phyloP scores from a whole-genome alignment of 352 stramenopile species.

The Salisapilia sapeloensis region DNA sequence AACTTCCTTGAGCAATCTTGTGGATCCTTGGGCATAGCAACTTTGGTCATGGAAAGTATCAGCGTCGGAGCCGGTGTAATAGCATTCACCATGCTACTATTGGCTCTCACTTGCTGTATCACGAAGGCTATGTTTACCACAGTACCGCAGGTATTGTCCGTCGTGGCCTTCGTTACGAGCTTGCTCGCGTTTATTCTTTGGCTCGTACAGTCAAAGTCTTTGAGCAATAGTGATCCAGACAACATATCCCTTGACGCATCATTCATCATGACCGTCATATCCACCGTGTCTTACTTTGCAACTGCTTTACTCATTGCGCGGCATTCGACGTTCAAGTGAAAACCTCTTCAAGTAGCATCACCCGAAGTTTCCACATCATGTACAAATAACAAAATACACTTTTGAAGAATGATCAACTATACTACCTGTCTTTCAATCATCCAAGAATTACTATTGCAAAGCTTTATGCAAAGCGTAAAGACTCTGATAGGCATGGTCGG shows the following conservation, averaged over 20 bases:
- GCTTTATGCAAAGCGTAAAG: too few relatives aligned
- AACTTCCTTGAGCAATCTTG: constrained; percentile 48
- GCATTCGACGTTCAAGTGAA: constrained; percentile 8
- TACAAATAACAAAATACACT: too few relatives aligned
- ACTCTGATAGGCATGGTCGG: too few relatives aligned
- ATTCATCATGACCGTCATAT: constrained; percentile 33
- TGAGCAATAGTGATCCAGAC: constrained; percentile 37
- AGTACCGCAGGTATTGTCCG: constrained; percentile 19
- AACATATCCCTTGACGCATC: constrained; percentile 33
- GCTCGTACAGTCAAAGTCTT: constrained; percentile 27
- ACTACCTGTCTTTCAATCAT: too few relatives aligned
- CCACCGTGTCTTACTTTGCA: constrained; percentile 25
- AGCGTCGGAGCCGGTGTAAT: constrained; percentile 18
- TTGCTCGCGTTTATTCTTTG: constrained; percentile 42
- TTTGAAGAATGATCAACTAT: too few relatives aligned
- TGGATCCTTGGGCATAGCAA: constrained; percentile 16
- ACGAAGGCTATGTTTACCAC: constrained; percentile 40
- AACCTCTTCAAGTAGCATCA: constrained; percentile 1
- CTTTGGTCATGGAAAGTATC: constrained; percentile 23
- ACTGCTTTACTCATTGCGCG: constrained; percentile 7
- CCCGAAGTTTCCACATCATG: too few relatives aligned
- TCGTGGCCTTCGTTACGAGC: constrained; percentile 17
- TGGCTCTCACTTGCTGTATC: constrained; percentile 58
- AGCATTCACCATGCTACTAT: constrained; percentile 25
- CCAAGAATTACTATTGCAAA: too few relatives aligned